These are phyloP conservation scores for Pseudoneurospora amorphoporcata DNA, from an alignment of 495 filamentous ascomycete species.

Conservation along the genomic window DNA sequence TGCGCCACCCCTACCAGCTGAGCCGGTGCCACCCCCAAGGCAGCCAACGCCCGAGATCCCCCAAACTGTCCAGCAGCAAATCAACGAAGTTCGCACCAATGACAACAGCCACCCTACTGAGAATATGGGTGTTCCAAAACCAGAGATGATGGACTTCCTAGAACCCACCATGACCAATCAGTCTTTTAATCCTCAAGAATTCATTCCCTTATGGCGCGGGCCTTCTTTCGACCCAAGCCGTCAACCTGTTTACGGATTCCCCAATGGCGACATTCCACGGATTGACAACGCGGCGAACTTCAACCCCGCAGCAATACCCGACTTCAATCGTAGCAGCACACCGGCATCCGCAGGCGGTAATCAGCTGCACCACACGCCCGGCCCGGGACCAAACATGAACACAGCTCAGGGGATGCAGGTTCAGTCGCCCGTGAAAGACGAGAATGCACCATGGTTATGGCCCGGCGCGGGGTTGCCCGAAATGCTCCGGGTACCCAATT, in stretches of 20 bases:
- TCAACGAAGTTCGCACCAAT: neutral
- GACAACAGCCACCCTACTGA: neutral
- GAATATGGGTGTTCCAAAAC: neutral
- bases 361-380: neutral
- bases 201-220: slow-evolving; percentile 5
- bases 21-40: neutral
- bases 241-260: slow-evolving; percentile 4
- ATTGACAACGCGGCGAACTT: neutral
- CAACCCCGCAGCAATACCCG: neutral
- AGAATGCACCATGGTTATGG: slow-evolving; percentile 38
- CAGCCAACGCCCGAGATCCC: slow-evolving; percentile 1
- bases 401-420: neutral
- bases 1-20: slow-evolving; percentile 18
- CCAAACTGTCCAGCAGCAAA: neutral
- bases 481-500: slow-evolving; percentile 10
- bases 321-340: neutral
- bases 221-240: neutral
- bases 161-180: slow-evolving; percentile 25
- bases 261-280: neutral
- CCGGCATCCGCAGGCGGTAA: neutral
- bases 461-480: slow-evolving; percentile 11
- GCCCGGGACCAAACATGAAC: neutral
- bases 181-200: slow-evolving; percentile 18
- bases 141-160: slow-evolving; percentile 20
- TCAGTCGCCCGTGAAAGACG: slow-evolving; percentile 7